phyloP scores from a whole-genome alignment of 306 rosid genomes.

The Cucurbita maxima region DNA sequence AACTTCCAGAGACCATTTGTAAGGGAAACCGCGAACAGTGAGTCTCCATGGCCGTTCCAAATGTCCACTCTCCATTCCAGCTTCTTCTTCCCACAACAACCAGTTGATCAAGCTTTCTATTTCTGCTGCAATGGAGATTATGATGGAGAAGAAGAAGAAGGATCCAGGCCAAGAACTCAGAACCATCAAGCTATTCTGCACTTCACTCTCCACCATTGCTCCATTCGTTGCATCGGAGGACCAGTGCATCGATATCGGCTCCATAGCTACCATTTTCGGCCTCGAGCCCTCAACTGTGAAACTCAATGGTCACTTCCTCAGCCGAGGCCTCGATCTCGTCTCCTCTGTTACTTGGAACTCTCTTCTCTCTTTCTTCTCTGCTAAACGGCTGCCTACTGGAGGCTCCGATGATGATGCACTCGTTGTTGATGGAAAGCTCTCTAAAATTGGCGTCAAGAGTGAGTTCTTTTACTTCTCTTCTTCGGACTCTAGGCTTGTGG shows the following conservation, averaged over 20 bases:
- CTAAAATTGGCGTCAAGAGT: conserved; percentile 43
- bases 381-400: conserved; percentile 48
- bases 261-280: conserved; percentile 42
- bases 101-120: neutral
- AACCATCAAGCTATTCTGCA: conserved; percentile 38
- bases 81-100: no score
- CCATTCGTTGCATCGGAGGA: conserved; percentile 23
- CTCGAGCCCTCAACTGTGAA: conserved; percentile 52
- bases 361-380: conserved; percentile 58
- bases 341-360: conserved; percentile 70
- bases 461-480: conserved; percentile 1
- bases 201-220: conserved; percentile 26
- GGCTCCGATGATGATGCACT: conserved; percentile 18
- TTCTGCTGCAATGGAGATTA: neutral
- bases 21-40: neutral
- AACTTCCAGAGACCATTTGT: neutral
- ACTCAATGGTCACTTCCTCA: conserved; percentile 59
- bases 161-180: conserved; percentile 8
- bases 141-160: neutral
- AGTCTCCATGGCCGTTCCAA: neutral
- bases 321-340: conserved; percentile 49
- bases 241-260: conserved; percentile 52
- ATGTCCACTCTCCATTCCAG: neutral
- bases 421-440: conserved; percentile 45
- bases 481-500: neutral